Conservation (phyloP, 177 flowering plant genomes). For the Vitis hybrid region DNA sequence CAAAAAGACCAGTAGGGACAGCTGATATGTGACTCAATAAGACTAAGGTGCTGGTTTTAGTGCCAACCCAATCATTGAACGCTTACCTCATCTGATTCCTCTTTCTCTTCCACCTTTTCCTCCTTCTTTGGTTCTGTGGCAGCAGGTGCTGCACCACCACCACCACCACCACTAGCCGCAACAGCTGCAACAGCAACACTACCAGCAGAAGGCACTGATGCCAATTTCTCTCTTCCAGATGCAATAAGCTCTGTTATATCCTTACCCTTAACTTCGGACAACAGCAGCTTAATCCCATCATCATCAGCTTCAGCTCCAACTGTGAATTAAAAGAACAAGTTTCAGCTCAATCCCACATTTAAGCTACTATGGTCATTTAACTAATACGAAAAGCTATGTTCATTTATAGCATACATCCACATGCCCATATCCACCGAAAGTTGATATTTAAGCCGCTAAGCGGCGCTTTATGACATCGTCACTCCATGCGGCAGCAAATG, state of each 20-base stretch:
- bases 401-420: too few relatives aligned
- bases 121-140: slow-evolving; percentile 2
- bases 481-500: too few relatives aligned
- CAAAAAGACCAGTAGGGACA: background rate
- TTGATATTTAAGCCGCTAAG: too few relatives aligned
- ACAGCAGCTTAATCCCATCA: slow-evolving; percentile 28
- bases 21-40: background rate
- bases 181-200: slow-evolving; percentile 40
- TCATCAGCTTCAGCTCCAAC: slow-evolving; percentile 42
- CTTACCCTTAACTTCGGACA: slow-evolving; percentile 40
- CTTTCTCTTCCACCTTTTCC: slow-evolving; percentile 10
- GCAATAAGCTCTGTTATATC: slow-evolving; percentile 46
- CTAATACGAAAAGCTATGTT: too few relatives aligned
- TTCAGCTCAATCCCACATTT: too few relatives aligned
- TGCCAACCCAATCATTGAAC: background rate
- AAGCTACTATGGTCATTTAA: too few relatives aligned
- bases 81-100: slow-evolving; percentile 11
- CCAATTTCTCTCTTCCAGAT: slow-evolving; percentile 42
- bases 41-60: background rate
- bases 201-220: slow-evolving; percentile 47
- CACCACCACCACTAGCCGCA: slow-evolving; percentile 19
- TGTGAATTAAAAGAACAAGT: too few relatives aligned
- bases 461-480: too few relatives aligned
- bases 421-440: too few relatives aligned
- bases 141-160: slow-evolving; percentile 17